Conservation (phyloP, 2,329 filamentous ascomycete genomes). For the Arthrobotrys sphaeroides region DNA sequence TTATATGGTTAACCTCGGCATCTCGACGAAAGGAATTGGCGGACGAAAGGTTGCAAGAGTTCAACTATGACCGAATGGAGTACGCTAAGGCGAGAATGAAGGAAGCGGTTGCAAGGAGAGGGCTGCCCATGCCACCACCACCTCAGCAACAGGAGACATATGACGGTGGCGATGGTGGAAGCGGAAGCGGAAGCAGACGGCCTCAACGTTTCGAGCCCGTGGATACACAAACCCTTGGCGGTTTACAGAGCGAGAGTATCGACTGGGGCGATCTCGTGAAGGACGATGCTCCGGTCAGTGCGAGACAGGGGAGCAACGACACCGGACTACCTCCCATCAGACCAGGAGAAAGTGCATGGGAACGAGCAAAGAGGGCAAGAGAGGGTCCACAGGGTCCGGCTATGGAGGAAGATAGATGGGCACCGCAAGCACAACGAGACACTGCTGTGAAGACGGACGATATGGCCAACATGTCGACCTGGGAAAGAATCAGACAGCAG, state of each 20-base stretch:
- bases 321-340: not conserved
- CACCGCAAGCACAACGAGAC: constrained; percentile 37
- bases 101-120: not conserved
- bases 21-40: constrained; percentile 10
- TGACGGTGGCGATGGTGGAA: not conserved
- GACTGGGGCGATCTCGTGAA: constrained; percentile 34
- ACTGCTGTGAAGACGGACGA: constrained; percentile 1
- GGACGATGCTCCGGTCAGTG: not conserved
- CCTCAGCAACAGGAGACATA: not conserved
- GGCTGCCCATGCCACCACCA: not conserved
- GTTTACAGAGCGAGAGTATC: constrained; percentile 23
- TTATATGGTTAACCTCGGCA: not conserved
- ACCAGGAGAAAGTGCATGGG: constrained; percentile 24
- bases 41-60: constrained; percentile 47
- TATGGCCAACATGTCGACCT: constrained; percentile 15
- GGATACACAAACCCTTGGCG: constrained; percentile 39
- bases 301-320: not conserved
- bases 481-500: constrained; percentile 41
- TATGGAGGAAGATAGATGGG: constrained; percentile 47
- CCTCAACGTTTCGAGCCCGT: not conserved
- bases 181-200: not conserved
- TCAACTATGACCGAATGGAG: constrained; percentile 26
- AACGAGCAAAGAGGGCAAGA: constrained; percentile 19
- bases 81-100: constrained; percentile 12
- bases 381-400: constrained; percentile 23